phyloP scores from a whole-genome alignment of 106 monocot genomes.

The Platanthera guangdongensis region DNA sequence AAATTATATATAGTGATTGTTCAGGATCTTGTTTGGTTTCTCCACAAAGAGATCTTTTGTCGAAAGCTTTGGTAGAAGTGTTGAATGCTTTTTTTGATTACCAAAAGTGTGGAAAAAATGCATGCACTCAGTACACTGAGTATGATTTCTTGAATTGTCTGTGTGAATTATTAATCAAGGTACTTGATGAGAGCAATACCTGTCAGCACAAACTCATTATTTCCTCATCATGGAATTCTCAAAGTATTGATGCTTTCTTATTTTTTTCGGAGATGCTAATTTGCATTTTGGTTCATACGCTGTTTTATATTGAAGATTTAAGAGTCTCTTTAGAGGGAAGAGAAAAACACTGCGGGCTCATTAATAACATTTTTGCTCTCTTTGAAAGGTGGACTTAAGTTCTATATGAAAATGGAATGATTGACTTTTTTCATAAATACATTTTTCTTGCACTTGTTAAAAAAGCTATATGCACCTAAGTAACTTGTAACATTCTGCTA shows the following conservation, averaged over 20 bases:
- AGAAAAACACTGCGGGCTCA: conserved; percentile 11
- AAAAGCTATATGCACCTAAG: background rate
- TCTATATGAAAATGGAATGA: background rate
- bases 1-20: background rate
- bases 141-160: conserved; percentile 22
- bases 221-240: conserved; percentile 10
- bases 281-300: conserved; percentile 20
- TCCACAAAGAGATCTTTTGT: conserved; percentile 8
- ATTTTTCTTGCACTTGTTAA: background rate
- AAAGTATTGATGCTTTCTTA: conserved; percentile 17
- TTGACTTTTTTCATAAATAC: background rate
- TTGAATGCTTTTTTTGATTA: conserved; percentile 27
- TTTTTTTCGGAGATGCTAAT: conserved; percentile 27
- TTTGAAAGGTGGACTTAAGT: conserved; percentile 28
- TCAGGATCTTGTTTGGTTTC: conserved; percentile 12
- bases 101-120: conserved; percentile 1
- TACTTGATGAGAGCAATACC: conserved; percentile 22
- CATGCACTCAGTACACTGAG: background rate
- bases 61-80: conserved; percentile 18
- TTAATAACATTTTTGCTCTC: conserved; percentile 24
- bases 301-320: conserved; percentile 7
- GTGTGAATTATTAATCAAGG: conserved; percentile 14
- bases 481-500: background rate
- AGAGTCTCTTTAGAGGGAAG: background rate
- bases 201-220: background rate